Evolutionary conservation across 768 basidiomycete genomes (phyloP).

Genomic region (Russula dissimulans): DNA sequence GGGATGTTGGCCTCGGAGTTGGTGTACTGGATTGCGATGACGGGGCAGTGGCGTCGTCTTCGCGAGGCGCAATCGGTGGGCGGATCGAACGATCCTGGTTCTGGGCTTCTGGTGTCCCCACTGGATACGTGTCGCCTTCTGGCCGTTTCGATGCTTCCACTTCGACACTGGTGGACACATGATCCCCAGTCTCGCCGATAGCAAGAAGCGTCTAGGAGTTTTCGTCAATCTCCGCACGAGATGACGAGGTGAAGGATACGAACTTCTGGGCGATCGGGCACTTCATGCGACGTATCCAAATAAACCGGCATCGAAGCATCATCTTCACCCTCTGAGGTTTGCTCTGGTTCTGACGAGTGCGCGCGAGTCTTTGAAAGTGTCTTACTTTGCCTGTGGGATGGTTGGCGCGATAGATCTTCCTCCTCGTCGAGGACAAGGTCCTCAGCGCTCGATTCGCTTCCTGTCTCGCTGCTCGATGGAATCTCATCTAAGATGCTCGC

Average conservation of each 20-base stretch:
- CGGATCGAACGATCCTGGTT: neutral
- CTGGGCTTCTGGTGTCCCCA: neutral
- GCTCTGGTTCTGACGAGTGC: slow-evolving; percentile 4
- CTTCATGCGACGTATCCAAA: slow-evolving; percentile 11
- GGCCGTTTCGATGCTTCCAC: neutral
- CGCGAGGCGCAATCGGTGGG: neutral
- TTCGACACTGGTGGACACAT: neutral
- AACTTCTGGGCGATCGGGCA: neutral
- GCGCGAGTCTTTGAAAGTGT: neutral
- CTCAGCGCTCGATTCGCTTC: slow-evolving; percentile 7
- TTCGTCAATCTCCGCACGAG: neutral
- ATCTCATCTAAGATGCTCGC: slow-evolving; percentile 17
- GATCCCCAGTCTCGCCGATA: neutral
- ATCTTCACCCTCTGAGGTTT: slow-evolving; percentile 5
- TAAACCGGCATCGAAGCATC: neutral
- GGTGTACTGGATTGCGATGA: neutral
- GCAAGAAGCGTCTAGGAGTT: neutral
- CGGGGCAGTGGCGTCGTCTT: neutral
- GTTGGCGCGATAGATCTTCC: slow-evolving; percentile 10
- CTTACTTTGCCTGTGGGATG: neutral
- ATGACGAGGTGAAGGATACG: neutral
- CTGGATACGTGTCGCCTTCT: neutral
- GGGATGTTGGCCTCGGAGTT: neutral
- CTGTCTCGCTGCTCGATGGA: slow-evolving; percentile 13
- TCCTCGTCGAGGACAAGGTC: slow-evolving; percentile 16